A percentile compares a stretch with the other conserved stretches of the same genome.
These are phyloP conservation scores for Teunomyces barrocoloradensis DNA, from an alignment of 805 yeast species.

Conservation along the genomic window DNA sequence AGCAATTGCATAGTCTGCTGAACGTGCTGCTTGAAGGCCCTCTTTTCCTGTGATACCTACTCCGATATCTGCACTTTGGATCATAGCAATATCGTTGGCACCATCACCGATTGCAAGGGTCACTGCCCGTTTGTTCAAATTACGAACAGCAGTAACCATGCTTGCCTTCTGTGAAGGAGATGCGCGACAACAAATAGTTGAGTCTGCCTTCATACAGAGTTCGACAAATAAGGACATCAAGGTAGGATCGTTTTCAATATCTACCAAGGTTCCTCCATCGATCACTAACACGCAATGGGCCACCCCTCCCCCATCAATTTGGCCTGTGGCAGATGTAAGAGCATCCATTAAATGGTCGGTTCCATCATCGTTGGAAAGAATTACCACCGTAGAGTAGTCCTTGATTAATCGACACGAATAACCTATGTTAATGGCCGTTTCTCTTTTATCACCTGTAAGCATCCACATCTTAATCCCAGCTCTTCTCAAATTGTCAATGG, in stretches of 20 bases:
- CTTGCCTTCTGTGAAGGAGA: slow-evolving; percentile 95
- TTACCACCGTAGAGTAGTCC: slow-evolving; percentile 85
- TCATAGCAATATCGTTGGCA: slow-evolving; percentile 99
- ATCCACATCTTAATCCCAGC: slow-evolving; percentile 98
- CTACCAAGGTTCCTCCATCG: slow-evolving; percentile 84
- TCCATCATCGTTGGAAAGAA: slow-evolving; percentile 51
- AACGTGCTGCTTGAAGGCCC: slow-evolving; percentile 94
- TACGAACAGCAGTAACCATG: slow-evolving; percentile 80
- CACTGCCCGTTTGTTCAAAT: slow-evolving; percentile 64
- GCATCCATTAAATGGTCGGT: slow-evolving; percentile 59
- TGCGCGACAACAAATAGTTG: slow-evolving; percentile 94
- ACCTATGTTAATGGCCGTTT: slow-evolving; percentile 96
- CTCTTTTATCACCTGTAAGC: slow-evolving; percentile 97
- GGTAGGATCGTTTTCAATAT: slow-evolving; percentile 70
- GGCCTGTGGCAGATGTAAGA: slow-evolving; percentile 74
- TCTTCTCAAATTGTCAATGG: slow-evolving; percentile 85
- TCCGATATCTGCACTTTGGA: slow-evolving; percentile 97
- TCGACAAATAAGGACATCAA: slow-evolving; percentile 76
- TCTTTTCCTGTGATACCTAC: slow-evolving; percentile 97
- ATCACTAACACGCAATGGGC: slow-evolving; percentile 95
- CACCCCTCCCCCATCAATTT: slow-evolving; percentile 65
- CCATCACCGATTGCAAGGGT: slow-evolving; percentile 98
- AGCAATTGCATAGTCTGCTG: slow-evolving; percentile 93
- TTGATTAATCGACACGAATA: slow-evolving; percentile 90
- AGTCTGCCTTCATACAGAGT: slow-evolving; percentile 80